Conservation (phyloP, 768 basidiomycete genomes). For the Heimioporus sp. region DNA sequence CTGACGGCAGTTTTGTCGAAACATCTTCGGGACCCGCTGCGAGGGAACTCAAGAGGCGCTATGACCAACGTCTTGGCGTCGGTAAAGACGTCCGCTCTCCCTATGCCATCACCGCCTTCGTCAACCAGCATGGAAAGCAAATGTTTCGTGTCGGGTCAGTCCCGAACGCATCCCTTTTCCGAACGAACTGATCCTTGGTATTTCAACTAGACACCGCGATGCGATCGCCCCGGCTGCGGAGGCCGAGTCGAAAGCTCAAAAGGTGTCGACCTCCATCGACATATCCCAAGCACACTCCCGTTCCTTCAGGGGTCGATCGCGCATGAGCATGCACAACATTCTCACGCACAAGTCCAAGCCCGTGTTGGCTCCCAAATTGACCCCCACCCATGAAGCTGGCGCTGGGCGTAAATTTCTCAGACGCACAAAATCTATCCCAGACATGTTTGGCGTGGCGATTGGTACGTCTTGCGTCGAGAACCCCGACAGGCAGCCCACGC, state of each 20-base stretch:
- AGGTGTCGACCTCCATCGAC: conserved; percentile 31
- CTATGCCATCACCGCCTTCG: conserved; percentile 77
- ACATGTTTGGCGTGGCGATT: conserved; percentile 35
- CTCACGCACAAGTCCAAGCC: conserved; percentile 51
- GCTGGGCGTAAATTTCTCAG: conserved; percentile 52
- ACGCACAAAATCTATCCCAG: conserved; percentile 76
- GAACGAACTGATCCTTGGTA: neutral
- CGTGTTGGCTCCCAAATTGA: conserved; percentile 17
- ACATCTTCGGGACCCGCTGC: conserved; percentile 76
- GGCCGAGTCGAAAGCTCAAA: conserved; percentile 40
- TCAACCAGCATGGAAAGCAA: conserved; percentile 76
- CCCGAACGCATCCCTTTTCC: neutral
- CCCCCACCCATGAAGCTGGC: conserved; percentile 32
- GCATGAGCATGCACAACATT: conserved; percentile 67
- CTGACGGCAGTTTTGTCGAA: conserved; percentile 76
- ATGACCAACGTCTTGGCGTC: conserved; percentile 69
- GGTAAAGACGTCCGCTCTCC: conserved; percentile 68
- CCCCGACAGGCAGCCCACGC: conserved; percentile 27
- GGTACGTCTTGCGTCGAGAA: conserved; percentile 31
- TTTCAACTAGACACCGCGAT: conserved; percentile 51
- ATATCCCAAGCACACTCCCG: conserved; percentile 36
- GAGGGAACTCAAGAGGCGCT: conserved; percentile 71
- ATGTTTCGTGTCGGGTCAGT: conserved; percentile 79
- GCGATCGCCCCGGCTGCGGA: conserved; percentile 60
- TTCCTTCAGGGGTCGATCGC: conserved; percentile 50